Conservation (phyloP, 1,284 basidiomycete species). For the Microbotryum lychnidis-dioicae region DNA sequence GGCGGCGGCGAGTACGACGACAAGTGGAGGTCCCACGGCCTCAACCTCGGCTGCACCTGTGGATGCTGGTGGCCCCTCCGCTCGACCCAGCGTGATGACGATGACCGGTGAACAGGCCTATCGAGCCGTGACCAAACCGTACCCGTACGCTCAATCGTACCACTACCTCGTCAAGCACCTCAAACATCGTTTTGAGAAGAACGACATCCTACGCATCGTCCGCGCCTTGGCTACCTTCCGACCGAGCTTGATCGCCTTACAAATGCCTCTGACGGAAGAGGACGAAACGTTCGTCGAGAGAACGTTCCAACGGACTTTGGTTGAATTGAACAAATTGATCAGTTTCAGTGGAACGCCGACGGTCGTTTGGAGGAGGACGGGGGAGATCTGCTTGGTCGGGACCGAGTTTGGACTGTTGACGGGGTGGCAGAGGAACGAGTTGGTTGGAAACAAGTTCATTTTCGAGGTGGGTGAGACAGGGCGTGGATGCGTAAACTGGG, state of each 20-base stretch:
- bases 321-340: slow-evolving; percentile 93
- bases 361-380: slow-evolving; percentile 95
- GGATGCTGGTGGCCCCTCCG: not conserved
- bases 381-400: slow-evolving; percentile 92
- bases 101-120: slow-evolving; percentile 54
- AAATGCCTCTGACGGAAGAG: slow-evolving; percentile 86
- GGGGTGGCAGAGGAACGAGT: slow-evolving; percentile 74
- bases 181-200: slow-evolving; percentile 81
- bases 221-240: slow-evolving; percentile 88
- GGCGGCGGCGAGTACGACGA: not conserved
- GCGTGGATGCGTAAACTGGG: not conserved
- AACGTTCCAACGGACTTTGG: slow-evolving; percentile 84
- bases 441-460: slow-evolving; percentile 69
- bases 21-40: not conserved
- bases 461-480: slow-evolving; percentile 57
- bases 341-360: slow-evolving; percentile 98
- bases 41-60: not conserved
- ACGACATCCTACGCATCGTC: slow-evolving; percentile 87
- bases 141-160: slow-evolving; percentile 79
- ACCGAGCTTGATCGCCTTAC: slow-evolving; percentile 88
- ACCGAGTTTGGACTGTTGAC: slow-evolving; percentile 94
- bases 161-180: slow-evolving; percentile 90
- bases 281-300: slow-evolving; percentile 87
- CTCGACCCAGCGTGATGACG: not conserved
- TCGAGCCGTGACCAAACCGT: slow-evolving; percentile 64